phyloP scores from a whole-genome alignment of 352 stramenopile genomes.

The Phytophthora lateralis region DNA sequence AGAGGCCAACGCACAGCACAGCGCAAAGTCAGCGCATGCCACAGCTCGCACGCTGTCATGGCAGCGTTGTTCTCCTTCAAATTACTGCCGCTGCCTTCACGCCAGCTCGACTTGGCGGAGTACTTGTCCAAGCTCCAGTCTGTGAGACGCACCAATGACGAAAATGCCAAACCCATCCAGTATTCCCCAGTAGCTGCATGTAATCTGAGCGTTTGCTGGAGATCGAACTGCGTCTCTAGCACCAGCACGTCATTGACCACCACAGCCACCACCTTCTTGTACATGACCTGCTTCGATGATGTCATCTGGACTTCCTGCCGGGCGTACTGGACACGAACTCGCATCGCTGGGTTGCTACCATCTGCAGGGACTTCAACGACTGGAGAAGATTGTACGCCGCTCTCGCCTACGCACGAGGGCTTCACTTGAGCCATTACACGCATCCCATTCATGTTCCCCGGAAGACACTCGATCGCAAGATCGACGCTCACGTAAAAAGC shows the following conservation, averaged over 20 bases:
- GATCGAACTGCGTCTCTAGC: conserved; percentile 52
- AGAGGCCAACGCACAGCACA: conserved; percentile 70
- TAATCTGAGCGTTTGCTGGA: conserved; percentile 49
- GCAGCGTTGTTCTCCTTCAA: conserved; percentile 47
- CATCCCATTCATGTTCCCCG: conserved; percentile 28
- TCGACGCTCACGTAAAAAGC: conserved; percentile 31
- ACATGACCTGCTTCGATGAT: conserved; percentile 47
- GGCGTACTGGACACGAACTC: conserved; percentile 52
- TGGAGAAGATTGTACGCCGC: conserved; percentile 35
- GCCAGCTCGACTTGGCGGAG: conserved; percentile 40
- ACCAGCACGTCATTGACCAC: conserved; percentile 50
- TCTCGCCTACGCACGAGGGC: conserved; percentile 36
- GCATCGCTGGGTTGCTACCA: conserved; percentile 22
- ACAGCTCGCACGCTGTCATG: conserved; percentile 58
- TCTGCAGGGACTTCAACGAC: conserved; percentile 29
- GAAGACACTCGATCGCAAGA: conserved; percentile 35
- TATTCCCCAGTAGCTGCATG: conserved; percentile 49
- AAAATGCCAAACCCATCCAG: conserved; percentile 60
- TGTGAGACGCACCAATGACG: conserved; percentile 35
- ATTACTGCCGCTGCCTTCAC: conserved; percentile 13
- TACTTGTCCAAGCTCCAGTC: conserved; percentile 69
- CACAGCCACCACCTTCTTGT: conserved; percentile 57
- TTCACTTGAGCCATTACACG: conserved; percentile 45
- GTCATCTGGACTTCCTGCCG: conserved; percentile 43
- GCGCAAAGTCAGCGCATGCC: conserved; percentile 54